Conservation (phyloP, 345 rosid species). For the Eutrema japonicum region DNA sequence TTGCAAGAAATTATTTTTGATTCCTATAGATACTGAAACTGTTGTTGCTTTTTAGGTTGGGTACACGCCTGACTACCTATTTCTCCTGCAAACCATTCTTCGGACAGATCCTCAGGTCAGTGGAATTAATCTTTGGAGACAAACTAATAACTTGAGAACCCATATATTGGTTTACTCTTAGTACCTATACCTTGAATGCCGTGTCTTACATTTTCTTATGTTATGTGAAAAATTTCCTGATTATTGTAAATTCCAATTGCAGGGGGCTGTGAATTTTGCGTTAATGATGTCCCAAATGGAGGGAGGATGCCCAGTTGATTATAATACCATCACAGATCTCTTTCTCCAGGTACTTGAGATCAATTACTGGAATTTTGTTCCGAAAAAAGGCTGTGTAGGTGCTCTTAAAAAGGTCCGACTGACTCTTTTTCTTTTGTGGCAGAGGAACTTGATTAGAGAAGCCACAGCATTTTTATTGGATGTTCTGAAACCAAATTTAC, state of each 20-base stretch:
- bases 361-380: too few relatives aligned
- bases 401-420: too few relatives aligned
- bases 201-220: too few relatives aligned
- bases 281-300: slow-evolving; percentile 99
- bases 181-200: background rate
- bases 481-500: slow-evolving; percentile 94
- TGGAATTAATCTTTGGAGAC: slow-evolving; percentile 19
- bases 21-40: too few relatives aligned
- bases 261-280: slow-evolving; percentile 99
- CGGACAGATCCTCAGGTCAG: slow-evolving; percentile 97
- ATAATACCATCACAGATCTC: slow-evolving; percentile 97
- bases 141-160: too few relatives aligned
- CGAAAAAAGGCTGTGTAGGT: too few relatives aligned
- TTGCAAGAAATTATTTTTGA: too few relatives aligned
- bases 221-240: too few relatives aligned
- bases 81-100: slow-evolving; percentile 98
- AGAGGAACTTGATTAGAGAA: slow-evolving; percentile 99
- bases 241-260: slow-evolving; percentile 8
- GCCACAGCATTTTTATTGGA: slow-evolving; percentile 98
- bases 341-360: slow-evolving; percentile 80
- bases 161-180: slow-evolving; percentile 7
- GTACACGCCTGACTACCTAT: slow-evolving; percentile 95
- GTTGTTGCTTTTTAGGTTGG: slow-evolving; percentile 67
- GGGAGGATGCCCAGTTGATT: slow-evolving; percentile 98
- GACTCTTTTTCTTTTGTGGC: slow-evolving; percentile 2